Evolutionary conservation across 225 moss, liverwort and hornwort species (phyloP).

Genomic region (Lunularia cruciata): DNA sequence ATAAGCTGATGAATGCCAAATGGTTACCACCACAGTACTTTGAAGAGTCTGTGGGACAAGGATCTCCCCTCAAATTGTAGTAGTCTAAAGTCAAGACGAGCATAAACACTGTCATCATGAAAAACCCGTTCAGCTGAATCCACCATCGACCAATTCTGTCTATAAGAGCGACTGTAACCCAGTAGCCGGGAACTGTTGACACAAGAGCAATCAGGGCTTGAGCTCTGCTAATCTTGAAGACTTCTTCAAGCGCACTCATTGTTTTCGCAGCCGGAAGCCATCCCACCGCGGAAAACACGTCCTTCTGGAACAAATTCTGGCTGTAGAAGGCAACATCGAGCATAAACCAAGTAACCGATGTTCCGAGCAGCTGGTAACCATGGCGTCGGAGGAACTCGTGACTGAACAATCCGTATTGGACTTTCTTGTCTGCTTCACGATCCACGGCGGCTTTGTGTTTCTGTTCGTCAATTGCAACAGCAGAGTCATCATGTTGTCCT

Average conservation of each 20-base stretch:
- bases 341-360: slow-evolving; percentile 38
- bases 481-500: slow-evolving; percentile 14
- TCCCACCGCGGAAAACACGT: slow-evolving; percentile 46
- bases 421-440: slow-evolving; percentile 6
- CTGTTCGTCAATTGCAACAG: background rate
- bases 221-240: slow-evolving; percentile 33
- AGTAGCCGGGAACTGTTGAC: slow-evolving; percentile 54
- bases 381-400: slow-evolving; percentile 39
- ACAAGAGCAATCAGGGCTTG: slow-evolving; percentile 51
- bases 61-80: slow-evolving; percentile 45
- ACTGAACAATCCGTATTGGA: slow-evolving; percentile 36
- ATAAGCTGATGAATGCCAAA: slow-evolving; percentile 22
- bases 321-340: slow-evolving; percentile 29
- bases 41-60: slow-evolving; percentile 31
- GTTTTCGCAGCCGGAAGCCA: slow-evolving; percentile 34
- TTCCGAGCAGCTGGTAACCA: slow-evolving; percentile 41
- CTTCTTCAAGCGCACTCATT: slow-evolving; percentile 44
- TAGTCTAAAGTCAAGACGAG: slow-evolving; percentile 37
- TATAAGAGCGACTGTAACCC: slow-evolving; percentile 53
- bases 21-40: slow-evolving; percentile 43
- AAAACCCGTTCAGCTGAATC: slow-evolving; percentile 52
- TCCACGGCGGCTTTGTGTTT: background rate
- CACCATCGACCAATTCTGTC: slow-evolving; percentile 55
- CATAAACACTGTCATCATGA: slow-evolving; percentile 67
- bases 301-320: slow-evolving; percentile 42